Conservation (phyloP, 169 alveolate species). For the Eimeria praecox region DNA sequence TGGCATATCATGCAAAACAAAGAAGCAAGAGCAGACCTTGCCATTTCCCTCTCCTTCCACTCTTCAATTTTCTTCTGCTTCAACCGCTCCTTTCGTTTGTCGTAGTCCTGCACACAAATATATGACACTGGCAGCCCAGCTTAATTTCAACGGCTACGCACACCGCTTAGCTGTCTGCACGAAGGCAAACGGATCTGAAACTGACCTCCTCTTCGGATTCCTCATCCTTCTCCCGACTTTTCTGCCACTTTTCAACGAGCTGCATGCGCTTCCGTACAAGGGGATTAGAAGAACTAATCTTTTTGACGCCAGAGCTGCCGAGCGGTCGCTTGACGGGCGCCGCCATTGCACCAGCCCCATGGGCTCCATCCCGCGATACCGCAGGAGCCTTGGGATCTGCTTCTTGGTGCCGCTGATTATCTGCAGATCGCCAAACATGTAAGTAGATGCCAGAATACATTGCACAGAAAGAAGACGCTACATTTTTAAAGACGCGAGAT, state of each 20-base stretch:
- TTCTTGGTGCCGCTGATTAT: conserved; percentile 35
- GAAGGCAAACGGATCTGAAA: neutral
- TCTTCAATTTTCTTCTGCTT: conserved; percentile 78
- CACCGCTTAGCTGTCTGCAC: neutral
- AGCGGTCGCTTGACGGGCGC: conserved; percentile 48
- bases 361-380: conserved; percentile 72
- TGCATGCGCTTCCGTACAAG: conserved; percentile 78
- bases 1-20: neutral
- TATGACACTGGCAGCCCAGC: neutral
- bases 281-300: conserved; percentile 66
- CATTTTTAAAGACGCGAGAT: neutral
- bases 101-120: conserved; percentile 65
- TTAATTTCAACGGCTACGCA: neutral
- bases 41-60: conserved; percentile 82
- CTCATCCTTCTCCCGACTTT: conserved; percentile 75
- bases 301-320: conserved; percentile 40
- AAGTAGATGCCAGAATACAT: neutral
- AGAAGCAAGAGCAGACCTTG: conserved; percentile 62
- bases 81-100: conserved; percentile 61
- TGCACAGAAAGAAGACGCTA: neutral
- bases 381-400: conserved; percentile 65
- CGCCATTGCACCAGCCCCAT: conserved; percentile 37
- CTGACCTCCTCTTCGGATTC: conserved; percentile 81
- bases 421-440: conserved; percentile 60
- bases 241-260: conserved; percentile 82